Conservation (phyloP, 495 filamentous ascomycete species). For the Talaromyces adpressus region DNA sequence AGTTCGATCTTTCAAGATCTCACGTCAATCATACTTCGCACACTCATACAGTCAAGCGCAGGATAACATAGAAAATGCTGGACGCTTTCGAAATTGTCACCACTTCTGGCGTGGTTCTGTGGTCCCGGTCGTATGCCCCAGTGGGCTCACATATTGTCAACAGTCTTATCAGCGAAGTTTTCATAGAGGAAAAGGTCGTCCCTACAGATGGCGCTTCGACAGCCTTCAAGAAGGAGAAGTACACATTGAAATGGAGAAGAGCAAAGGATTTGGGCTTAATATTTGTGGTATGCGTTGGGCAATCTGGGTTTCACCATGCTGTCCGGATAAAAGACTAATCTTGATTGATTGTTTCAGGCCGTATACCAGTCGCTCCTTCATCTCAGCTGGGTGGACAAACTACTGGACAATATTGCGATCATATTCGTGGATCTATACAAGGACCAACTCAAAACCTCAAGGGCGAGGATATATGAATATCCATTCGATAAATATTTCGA, state of each 20-base stretch:
- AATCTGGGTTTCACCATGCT: not conserved
- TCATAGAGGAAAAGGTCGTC: constrained; percentile 85
- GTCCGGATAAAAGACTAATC: not conserved
- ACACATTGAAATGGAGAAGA: constrained; percentile 90
- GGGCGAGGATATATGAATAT: constrained; percentile 67
- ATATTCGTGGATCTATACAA: constrained; percentile 86
- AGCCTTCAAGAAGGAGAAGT: constrained; percentile 82
- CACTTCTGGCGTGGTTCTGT: constrained; percentile 92
- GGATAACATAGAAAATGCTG: constrained; percentile 54
- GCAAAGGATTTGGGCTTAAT: constrained; percentile 89
- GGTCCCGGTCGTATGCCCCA: constrained; percentile 80
- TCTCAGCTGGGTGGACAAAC: constrained; percentile 93
- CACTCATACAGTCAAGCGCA: not conserved
- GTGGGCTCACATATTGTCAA: constrained; percentile 81
- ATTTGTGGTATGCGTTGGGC: constrained; percentile 69
- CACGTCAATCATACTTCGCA: not conserved
- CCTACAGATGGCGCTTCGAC: constrained; percentile 46
- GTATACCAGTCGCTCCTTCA: constrained; percentile 95
- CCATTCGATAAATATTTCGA: constrained; percentile 91
- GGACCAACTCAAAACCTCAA: constrained; percentile 73
- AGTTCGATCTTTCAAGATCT: not conserved
- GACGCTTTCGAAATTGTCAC: constrained; percentile 95
- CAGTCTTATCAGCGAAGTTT: constrained; percentile 89
- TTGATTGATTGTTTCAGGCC: constrained; percentile 48
- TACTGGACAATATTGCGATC: constrained; percentile 86